A percentile compares a stretch with the other conserved stretches of the same genome.
These are phyloP conservation scores for Sistotremastrum niveocremeum DNA, from an alignment of 768 basidiomycete species.

Conservation along the genomic window DNA sequence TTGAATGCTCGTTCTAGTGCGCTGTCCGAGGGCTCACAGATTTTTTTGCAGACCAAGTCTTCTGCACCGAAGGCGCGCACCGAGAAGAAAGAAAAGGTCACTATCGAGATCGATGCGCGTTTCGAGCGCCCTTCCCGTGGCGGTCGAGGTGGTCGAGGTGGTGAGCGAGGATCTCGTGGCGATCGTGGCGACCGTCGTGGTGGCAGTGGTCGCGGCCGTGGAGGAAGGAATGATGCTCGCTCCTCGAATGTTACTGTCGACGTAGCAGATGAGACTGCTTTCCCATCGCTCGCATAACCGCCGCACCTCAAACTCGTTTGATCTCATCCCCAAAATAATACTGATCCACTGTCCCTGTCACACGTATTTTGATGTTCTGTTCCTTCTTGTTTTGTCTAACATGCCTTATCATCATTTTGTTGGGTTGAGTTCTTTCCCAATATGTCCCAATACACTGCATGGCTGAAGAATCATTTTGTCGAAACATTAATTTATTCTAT, in stretches of 20 bases:
- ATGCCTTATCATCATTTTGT: too few species aligned
- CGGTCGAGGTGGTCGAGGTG: constrained; percentile 36
- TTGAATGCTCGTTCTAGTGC: constrained; percentile 8
- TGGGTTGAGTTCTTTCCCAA: too few species aligned
- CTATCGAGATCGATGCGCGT: constrained; percentile 81
- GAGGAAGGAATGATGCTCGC: constrained; percentile 25
- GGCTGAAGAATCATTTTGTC: too few species aligned
- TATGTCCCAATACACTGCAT: too few species aligned
- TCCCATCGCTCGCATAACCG: constrained; percentile 67
- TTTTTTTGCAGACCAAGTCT: constrained; percentile 38
- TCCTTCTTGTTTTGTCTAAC: too few species aligned
- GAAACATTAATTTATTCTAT: too few species aligned
- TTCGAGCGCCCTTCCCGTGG: constrained; percentile 74
- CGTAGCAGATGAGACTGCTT: constrained; percentile 75
- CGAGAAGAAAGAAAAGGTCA: constrained; percentile 78
- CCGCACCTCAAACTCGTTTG: background rate
- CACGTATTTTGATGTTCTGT: too few species aligned
- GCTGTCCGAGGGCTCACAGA: background rate
- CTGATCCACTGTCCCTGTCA: too few species aligned
- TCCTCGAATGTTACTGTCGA: constrained; percentile 29
- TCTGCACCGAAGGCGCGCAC: constrained; percentile 44
- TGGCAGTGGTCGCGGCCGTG: constrained; percentile 31
- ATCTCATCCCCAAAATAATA: background rate
- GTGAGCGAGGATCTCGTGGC: constrained; percentile 31
- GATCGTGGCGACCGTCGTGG: constrained; percentile 26